Conservation (phyloP, 169 alveolate species). For the Haemoproteus tartakovskyi region DNA sequence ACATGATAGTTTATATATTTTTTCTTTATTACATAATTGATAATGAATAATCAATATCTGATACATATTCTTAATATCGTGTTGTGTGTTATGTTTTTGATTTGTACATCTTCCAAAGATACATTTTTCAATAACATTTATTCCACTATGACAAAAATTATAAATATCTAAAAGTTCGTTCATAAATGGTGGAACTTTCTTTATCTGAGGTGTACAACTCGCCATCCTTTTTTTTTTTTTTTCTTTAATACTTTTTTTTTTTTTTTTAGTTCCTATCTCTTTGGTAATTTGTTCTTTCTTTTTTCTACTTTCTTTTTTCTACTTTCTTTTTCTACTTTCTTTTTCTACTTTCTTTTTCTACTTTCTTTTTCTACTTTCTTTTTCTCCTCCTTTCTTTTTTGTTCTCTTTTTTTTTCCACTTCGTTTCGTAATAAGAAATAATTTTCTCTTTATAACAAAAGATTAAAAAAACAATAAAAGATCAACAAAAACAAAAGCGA, state of each 20-base stretch:
- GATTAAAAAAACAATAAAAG: too few relatives aligned
- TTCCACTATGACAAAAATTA: constrained; percentile 43
- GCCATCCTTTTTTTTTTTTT: constrained; percentile 3
- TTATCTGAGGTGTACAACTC: constrained; percentile 2
- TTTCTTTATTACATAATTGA: constrained; percentile 43
- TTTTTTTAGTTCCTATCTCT: too few relatives aligned
- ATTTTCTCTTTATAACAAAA: too few relatives aligned
- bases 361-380: neutral
- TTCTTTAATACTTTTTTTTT: too few relatives aligned
- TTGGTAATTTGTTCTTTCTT: too few relatives aligned
- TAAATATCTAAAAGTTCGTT: constrained; percentile 34
- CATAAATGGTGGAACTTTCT: constrained; percentile 61
- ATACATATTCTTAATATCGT: constrained; percentile 14
- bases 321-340: too few relatives aligned
- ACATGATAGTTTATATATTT: constrained; percentile 45
- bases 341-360: neutral
- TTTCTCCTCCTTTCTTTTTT: neutral
- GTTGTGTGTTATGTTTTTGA: constrained; percentile 6
- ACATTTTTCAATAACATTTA: constrained; percentile 37
- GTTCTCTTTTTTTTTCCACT: neutral
- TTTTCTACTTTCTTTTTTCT: too few relatives aligned
- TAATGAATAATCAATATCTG: constrained; percentile 49
- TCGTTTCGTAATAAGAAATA: too few relatives aligned
- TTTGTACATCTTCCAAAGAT: constrained; percentile 13
- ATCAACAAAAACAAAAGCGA: too few relatives aligned